Conservation (phyloP, 2,329 filamentous ascomycete genomes). For the Exophiala sideris region DNA sequence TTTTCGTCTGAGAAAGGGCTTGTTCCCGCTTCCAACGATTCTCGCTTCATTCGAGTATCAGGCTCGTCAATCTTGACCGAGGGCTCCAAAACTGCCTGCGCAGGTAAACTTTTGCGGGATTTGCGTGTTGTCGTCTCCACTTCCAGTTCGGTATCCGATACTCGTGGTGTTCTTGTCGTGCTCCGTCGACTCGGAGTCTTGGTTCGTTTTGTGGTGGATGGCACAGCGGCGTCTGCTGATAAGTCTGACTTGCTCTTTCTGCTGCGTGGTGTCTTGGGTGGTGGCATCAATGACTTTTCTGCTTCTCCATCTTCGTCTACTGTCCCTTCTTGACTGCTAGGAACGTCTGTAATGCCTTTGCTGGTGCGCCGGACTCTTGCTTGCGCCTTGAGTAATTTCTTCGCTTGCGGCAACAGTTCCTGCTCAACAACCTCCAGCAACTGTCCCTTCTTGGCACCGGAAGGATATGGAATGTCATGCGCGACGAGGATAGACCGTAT, state of each 20-base stretch:
- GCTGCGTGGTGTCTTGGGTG: slow-evolving; percentile 50
- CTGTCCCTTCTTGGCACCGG: slow-evolving; percentile 86
- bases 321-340: slow-evolving; percentile 63
- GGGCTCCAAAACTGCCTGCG: slow-evolving; percentile 29
- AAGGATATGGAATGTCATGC: slow-evolving; percentile 80
- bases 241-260: slow-evolving; percentile 36
- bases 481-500: slow-evolving; percentile 87
- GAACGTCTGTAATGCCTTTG: slow-evolving; percentile 71
- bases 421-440: slow-evolving; percentile 80
- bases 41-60: slow-evolving; percentile 42
- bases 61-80: slow-evolving; percentile 37
- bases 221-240: slow-evolving; percentile 37
- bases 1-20: slow-evolving; percentile 85
- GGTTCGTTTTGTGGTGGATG: slow-evolving; percentile 50
- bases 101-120: slow-evolving; percentile 47
- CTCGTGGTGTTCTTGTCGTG: slow-evolving; percentile 48
- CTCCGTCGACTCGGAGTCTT: slow-evolving; percentile 52
- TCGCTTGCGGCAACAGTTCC: slow-evolving; percentile 72
- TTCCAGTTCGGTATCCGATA: slow-evolving; percentile 52
- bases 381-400: slow-evolving; percentile 70
- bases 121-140: slow-evolving; percentile 50
- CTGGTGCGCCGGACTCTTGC: slow-evolving; percentile 81
- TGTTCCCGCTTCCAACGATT: slow-evolving; percentile 43
- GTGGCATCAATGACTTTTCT: slow-evolving; percentile 39
- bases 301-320: slow-evolving; percentile 61